Evolutionary conservation across 805 yeast species (phyloP), one percentile per base, ranked within the genome.

Genomic region (Pichia insulana): DNA sequence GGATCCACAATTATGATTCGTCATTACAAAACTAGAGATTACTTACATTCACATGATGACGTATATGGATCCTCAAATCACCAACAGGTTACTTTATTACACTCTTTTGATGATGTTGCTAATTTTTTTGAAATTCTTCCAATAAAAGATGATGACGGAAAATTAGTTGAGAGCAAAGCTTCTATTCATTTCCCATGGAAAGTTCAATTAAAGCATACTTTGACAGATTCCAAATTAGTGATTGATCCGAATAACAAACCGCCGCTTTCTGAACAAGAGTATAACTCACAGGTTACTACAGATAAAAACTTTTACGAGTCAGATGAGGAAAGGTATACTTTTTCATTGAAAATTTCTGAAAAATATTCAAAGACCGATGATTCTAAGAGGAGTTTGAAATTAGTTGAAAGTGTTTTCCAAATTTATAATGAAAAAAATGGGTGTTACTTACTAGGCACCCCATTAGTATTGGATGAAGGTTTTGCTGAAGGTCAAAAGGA

Each of bases 201-300:
- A 12, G 64, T 90, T 17, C 70, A 82, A 45, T 58, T 92, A n/a
- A 76, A 74, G 65, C 97, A 92, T 59, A 69, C 70, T 44, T 47
- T 53, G 2, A 83, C 97, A 1, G 74, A 80, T 13, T 76, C 77
- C 48, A 75, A 83, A 36, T 62, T 92, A 40, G 79, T 79, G 49
- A 83, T 87, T 18, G 53, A 58, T 39, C 78, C 71, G 49, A 83
- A 84, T 47, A 53, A 39, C 4, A 76, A 89, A 46, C 96, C 97
- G 3, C 96, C 96, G 9, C 75, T 88, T 22, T 75, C 90, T 9
- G 95, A 86, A 56, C 92, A 86, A 55, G 97, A 92, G 43, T 89
- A 90, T 61, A 81, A 88, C 56, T 74, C 73, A 49, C 95, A 88
- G 61, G 95, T 88, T 1, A 73, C 85, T 22, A 48, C 51, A 8